Conservation (phyloP, 352 stramenopile genomes). For the Blastocystis sp. region DNA sequence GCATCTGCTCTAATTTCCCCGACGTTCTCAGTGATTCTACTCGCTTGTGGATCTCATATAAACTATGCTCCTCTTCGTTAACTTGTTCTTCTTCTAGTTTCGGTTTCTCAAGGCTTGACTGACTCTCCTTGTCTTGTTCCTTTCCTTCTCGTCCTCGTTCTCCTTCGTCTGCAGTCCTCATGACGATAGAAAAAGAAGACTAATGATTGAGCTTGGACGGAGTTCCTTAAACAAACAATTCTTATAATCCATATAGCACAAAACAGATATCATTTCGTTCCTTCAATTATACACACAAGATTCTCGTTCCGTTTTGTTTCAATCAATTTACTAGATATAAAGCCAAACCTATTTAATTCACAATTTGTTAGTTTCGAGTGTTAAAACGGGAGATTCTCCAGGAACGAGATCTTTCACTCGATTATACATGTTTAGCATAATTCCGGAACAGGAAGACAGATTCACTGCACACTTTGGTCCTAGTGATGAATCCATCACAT, state of each 20-base stretch:
- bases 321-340: not conserved
- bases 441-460: not conserved
- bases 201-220: not conserved
- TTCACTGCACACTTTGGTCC: conserved; percentile 11
- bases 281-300: conserved; percentile 27
- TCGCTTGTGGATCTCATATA: too few species aligned
- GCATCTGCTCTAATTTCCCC: not conserved
- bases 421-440: conserved; percentile 36
- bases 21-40: not conserved
- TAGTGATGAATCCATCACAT: not conserved
- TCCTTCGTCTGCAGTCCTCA: too few species aligned
- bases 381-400: conserved; percentile 1
- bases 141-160: too few species aligned
- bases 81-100: too few species aligned
- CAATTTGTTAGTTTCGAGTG: conserved; percentile 40
- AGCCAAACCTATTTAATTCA: not conserved
- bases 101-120: too few species aligned
- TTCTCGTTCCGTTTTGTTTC: conserved; percentile 31
- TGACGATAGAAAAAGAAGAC: too few species aligned
- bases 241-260: not conserved
- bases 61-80: too few species aligned
- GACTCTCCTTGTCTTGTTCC: too few species aligned
- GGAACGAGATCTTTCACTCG: conserved; percentile 10
- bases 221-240: conserved; percentile 32
- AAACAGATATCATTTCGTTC: not conserved